Evolutionary conservation across 805 yeast genomes (phyloP), one percentile per base, ranked within the genome.

Genomic region (Clavispora santaluciae): DNA sequence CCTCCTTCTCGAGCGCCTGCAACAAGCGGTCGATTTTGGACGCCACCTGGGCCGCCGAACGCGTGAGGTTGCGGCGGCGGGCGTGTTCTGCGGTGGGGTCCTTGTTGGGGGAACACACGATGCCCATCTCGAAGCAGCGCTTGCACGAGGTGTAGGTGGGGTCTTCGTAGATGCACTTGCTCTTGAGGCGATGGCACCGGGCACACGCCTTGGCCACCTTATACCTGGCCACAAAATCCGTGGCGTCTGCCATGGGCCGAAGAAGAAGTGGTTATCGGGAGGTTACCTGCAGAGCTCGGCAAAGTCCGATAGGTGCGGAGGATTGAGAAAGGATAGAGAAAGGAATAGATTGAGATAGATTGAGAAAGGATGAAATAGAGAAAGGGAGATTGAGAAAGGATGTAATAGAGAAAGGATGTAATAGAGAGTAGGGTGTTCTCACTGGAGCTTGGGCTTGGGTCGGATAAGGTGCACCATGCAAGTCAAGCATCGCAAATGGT

Each of bases 191-290:
- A 43, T 74, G 76, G 46, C 81, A 76, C 43, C 81, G 56, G 4
- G 80, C 80, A 59, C 81, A 76, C 1, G 81, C 79, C 38, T 76
- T 59, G 22, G 65, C 48, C 41, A 72, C 68, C 41, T 78, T 55
- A 66, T 77, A 75, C 16, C 26, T 36, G 33, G 38, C 5, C 18
- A 29, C 33, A 18, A 36, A 36, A 10, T 22, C 29, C 17, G 29
- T n/a, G 29, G 25, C 10, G 25, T 21, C 23, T 22, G 22, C 23
- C 34, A 31, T 31, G 11, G n/a, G n/a, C n/a, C n/a, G n/a, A 20
- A n/a, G 34, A 31, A n/a, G 23, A 20, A 12, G 15, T 18, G 23
- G 7, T 9, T 13, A 5, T 9, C 13, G 5, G n/a, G n/a, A n/a
- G n/a, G 25, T 6, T 25, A n/a, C 16, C 12, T 28, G 10, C 31